Base-by-base conservation (phyloP, 2,329 filamentous ascomycete species). In the Monilinia polystroma region DNA sequence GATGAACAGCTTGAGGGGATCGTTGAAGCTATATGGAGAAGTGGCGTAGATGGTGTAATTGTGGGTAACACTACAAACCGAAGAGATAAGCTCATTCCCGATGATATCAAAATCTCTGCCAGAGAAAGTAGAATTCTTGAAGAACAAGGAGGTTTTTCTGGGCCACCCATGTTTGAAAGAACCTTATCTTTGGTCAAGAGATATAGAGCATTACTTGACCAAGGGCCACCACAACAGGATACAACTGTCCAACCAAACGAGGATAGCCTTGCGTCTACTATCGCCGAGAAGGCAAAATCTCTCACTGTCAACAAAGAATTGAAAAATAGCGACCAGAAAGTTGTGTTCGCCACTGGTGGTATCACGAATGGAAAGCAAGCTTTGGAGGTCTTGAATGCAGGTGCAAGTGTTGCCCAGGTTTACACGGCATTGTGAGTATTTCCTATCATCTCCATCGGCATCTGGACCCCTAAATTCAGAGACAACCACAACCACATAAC, bases 1-100 rank as follows among this genome's bases (percentile, higher is more conserved):
- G 88, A 93, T 63, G 82, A 87, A 66, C 93, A 99, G 77, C 86
- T 99, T 69, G 85, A 89, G 53, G 95, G 93, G 11, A 96, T 99
- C 66, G 94, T 92, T 68, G 86, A 93, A 72, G 93, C 93, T 0
- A 88, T 97, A 16, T 90, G 87, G 82, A 82, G 83, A 72, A 92
- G 91, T 68, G 93, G 93, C 8, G 93, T 98, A 2, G 93, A 97
- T 73, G 95, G 95, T 38, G 87, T 99, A 47, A 97, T 99, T 69
- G 94, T 99, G 4, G 95, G 94, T 14, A 99, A 99, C 81, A 99
- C 95, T 0, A 99, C 95, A 3, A 96, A 95, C 79, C 86, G 89
- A 71, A 85, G 95, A 54, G 85, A 88, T 0, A 88, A 87, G 4
- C 80, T 93, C 3, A 76, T 94, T 0, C 90, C 93, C 0, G 79